Evolutionary conservation across 2,329 filamentous ascomycete species (phyloP), one percentile per base, ranked within the genome.

Genomic region (Penicillium nordicum): DNA sequence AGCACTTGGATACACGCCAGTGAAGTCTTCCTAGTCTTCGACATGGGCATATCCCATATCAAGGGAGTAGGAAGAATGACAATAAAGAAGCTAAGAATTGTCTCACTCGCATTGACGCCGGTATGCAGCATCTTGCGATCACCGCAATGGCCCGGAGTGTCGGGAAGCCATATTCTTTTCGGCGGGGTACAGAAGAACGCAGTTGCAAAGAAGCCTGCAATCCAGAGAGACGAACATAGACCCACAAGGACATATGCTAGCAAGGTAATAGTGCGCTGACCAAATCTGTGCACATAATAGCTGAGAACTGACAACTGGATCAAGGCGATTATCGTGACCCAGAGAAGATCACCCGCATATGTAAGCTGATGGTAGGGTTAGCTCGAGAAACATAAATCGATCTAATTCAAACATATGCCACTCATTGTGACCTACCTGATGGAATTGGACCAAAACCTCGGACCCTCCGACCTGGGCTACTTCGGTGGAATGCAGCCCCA

Each of bases 281-380:
- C 50, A 16, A 62, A 63, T 8, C 27, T 57, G 27, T 53, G 49
- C 27, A 66, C 56, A 25, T 59, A 64, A 37, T 58, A 62, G 23
- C 60, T 55, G 2, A 64, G 50, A 36, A 64, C 43, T 6, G 63
- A 64, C 3, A 62, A 25, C 27, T 66, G 63, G 21, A 58, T 44
- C 46, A 61, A 40, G 2, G 44, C 43, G 34, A 62, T 38, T 5
- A 51, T 45, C 5, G 55, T 59, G n/a, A 62, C 41, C 58, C 62
- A 58, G 11, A 66, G 47, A n/a, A 66, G 57, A 16, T 63, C 59
- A 8, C 62, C 56, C 10, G 49, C 42, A 43, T 62, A 66, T 42
- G 49, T 57, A 21, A 63, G 52, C 63, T 66, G 34, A 30, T 10
- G 25, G n/a, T 43, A 5, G 16, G 4, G 32, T 63, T 41, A 61